Evolutionary conservation across 805 yeast species (phyloP).

Genomic region (Lipomyces yamanashiensis): DNA sequence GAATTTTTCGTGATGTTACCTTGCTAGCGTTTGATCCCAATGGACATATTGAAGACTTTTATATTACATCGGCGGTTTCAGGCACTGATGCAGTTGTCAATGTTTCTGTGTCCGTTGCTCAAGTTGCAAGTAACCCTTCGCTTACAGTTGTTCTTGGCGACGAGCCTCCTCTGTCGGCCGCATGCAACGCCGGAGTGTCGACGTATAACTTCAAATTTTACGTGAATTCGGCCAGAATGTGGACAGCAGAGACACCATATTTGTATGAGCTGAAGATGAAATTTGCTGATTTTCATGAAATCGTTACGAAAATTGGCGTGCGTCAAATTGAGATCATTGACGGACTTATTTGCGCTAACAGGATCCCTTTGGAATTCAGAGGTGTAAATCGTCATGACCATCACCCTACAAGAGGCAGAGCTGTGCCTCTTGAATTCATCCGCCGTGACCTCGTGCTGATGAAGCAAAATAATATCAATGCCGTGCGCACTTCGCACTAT

Average conservation of each 20-base stretch:
- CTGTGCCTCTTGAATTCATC: slow-evolving; percentile 46
- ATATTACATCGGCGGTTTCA: slow-evolving; percentile 38
- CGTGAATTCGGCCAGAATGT: slow-evolving; percentile 46
- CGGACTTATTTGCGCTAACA: slow-evolving; percentile 45
- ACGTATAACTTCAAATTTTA: slow-evolving; percentile 44
- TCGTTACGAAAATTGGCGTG: slow-evolving; percentile 43
- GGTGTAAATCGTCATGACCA: slow-evolving; percentile 50
- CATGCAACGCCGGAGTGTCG: slow-evolving; percentile 22
- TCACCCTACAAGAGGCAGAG: slow-evolving; percentile 46
- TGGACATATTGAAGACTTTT: slow-evolving; percentile 45
- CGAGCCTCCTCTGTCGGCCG: slow-evolving; percentile 23
- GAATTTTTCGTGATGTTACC: slow-evolving; percentile 48
- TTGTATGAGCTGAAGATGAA: slow-evolving; percentile 41
- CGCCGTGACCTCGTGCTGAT: slow-evolving; percentile 44
- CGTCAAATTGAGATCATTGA: slow-evolving; percentile 42
- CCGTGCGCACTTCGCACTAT: slow-evolving; percentile 48
- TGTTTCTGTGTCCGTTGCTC: slow-evolving; percentile 8
- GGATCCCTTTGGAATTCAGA: slow-evolving; percentile 42
- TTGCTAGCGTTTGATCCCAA: slow-evolving; percentile 39
- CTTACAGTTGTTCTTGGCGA: slow-evolving; percentile 7
- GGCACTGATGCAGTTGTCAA: slow-evolving; percentile 12
- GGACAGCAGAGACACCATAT: slow-evolving; percentile 47
- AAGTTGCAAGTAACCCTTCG: background rate
- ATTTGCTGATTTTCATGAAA: slow-evolving; percentile 34
- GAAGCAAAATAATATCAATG: slow-evolving; percentile 48